A percentile compares a stretch with the other conserved stretches of the same genome.
Evolutionary conservation across 768 basidiomycete genomes (phyloP).

Genomic region (Butyriboletus loyo): DNA sequence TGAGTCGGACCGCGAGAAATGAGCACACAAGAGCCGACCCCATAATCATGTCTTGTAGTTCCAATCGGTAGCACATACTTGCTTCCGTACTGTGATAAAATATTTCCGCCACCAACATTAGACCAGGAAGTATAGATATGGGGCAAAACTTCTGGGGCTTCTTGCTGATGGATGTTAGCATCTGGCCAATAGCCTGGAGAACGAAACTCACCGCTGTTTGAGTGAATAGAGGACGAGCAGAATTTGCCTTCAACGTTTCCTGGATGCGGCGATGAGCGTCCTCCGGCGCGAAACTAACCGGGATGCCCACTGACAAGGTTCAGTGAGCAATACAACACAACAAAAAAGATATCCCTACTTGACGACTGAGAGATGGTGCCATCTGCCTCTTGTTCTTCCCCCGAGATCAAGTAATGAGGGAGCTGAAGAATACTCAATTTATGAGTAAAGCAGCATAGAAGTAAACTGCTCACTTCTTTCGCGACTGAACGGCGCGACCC

Average conservation of each 20-base stretch:
- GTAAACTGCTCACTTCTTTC: constrained; percentile 42
- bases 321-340: neutral
- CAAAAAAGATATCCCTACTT: constrained; percentile 6
- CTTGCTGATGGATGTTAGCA: constrained; percentile 38
- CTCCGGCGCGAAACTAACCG: constrained; percentile 38
- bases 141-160: constrained; percentile 64
- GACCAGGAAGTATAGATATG: constrained; percentile 82
- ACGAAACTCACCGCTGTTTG: constrained; percentile 45
- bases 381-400: neutral
- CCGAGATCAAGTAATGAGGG: constrained; percentile 3
- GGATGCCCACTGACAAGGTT: neutral
- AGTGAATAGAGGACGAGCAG: constrained; percentile 62
- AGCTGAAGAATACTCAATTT: constrained; percentile 13
- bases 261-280: constrained; percentile 62
- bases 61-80: constrained; percentile 83
- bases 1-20: constrained; percentile 4
- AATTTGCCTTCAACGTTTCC: constrained; percentile 55
- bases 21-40: constrained; percentile 44
- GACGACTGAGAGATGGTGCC: neutral
- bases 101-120: constrained; percentile 53
- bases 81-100: constrained; percentile 66
- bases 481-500: constrained; percentile 48
- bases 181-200: neutral
- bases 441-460: neutral
- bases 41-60: constrained; percentile 61